Evolutionary conservation across 768 basidiomycete species (phyloP).

Genomic region (Boletus sensibilis): DNA sequence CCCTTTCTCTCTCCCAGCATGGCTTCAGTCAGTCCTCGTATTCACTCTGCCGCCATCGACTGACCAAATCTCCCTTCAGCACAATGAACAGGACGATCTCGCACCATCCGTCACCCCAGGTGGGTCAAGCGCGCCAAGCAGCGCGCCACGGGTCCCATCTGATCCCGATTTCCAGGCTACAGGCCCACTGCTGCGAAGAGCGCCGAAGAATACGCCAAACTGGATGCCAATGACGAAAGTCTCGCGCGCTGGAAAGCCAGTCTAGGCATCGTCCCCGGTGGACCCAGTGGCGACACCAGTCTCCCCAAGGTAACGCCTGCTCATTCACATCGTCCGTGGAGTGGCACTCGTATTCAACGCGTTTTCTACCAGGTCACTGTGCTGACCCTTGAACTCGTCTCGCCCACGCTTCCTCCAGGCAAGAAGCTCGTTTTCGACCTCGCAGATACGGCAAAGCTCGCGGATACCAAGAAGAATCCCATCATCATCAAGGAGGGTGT

Average conservation of each 20-base stretch:
- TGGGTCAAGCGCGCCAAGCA: constrained; percentile 24
- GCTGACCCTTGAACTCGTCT: constrained; percentile 73
- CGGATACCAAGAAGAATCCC: constrained; percentile 73
- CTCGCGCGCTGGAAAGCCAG: constrained; percentile 95
- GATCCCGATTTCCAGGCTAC: constrained; percentile 55
- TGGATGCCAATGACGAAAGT: constrained; percentile 91
- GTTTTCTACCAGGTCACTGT: constrained; percentile 56
- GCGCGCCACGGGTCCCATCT: constrained; percentile 14
- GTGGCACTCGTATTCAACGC: constrained; percentile 23
- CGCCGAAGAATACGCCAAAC: constrained; percentile 77
- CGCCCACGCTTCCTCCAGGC: constrained; percentile 62
- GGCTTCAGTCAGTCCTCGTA: constrained; percentile 46
- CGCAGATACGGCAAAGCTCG: constrained; percentile 40
- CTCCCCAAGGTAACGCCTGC: constrained; percentile 64
- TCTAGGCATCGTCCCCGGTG: constrained; percentile 73
- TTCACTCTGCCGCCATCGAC: neutral
- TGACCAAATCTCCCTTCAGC: constrained; percentile 25
- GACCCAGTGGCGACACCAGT: constrained; percentile 32
- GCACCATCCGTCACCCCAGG: constrained; percentile 69
- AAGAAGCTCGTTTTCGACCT: constrained; percentile 71
- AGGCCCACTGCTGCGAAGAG: constrained; percentile 67
- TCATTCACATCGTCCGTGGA: neutral
- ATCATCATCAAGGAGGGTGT: constrained; percentile 79
- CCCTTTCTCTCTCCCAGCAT: constrained; percentile 37
- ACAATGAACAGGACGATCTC: constrained; percentile 73